These are phyloP conservation scores for Penicillium sp. DNA, from an alignment of 2,329 filamentous ascomycete genomes.

Conservation along the genomic window DNA sequence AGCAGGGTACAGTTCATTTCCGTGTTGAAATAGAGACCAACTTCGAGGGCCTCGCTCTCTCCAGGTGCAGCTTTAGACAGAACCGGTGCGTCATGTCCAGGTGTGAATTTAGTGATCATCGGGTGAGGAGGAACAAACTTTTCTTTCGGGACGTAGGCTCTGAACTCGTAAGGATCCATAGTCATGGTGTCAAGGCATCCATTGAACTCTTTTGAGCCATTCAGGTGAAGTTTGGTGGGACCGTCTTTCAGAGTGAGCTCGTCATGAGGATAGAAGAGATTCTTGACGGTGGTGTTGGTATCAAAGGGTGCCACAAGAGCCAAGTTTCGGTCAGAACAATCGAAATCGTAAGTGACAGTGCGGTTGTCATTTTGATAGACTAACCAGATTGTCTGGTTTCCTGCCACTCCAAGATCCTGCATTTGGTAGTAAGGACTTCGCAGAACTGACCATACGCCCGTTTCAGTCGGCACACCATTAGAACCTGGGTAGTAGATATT, in stretches of 20 bases:
- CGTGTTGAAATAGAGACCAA: slow-evolving; percentile 59
- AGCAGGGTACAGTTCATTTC: slow-evolving; percentile 62
- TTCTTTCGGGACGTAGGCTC: slow-evolving; percentile 57
- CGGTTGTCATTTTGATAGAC: slow-evolving; percentile 49
- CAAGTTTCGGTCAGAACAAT: slow-evolving; percentile 51
- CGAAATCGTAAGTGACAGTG: slow-evolving; percentile 55
- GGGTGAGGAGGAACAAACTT: slow-evolving; percentile 54
- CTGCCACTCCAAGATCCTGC: slow-evolving; percentile 51
- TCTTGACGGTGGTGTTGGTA: slow-evolving; percentile 56
- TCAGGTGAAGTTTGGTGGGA: slow-evolving; percentile 47
- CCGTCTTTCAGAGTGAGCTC: slow-evolving; percentile 53
- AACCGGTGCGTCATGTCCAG: slow-evolving; percentile 61
- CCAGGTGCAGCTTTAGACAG: slow-evolving; percentile 47
- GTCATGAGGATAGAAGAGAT: slow-evolving; percentile 63
- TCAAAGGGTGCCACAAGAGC: slow-evolving; percentile 59
- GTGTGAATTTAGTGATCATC: slow-evolving; percentile 59
- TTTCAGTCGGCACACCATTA: slow-evolving; percentile 53
- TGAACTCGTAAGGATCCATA: slow-evolving; percentile 58
- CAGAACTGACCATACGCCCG: slow-evolving; percentile 60
- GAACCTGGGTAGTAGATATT: slow-evolving; percentile 54
- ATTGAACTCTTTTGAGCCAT: slow-evolving; percentile 48
- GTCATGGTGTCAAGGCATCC: slow-evolving; percentile 57
- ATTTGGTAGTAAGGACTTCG: slow-evolving; percentile 51
- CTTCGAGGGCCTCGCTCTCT: slow-evolving; percentile 46
- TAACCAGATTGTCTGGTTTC: slow-evolving; percentile 49